Conservation (phyloP, 345 rosid species). For the Kernera saxatilis region DNA sequence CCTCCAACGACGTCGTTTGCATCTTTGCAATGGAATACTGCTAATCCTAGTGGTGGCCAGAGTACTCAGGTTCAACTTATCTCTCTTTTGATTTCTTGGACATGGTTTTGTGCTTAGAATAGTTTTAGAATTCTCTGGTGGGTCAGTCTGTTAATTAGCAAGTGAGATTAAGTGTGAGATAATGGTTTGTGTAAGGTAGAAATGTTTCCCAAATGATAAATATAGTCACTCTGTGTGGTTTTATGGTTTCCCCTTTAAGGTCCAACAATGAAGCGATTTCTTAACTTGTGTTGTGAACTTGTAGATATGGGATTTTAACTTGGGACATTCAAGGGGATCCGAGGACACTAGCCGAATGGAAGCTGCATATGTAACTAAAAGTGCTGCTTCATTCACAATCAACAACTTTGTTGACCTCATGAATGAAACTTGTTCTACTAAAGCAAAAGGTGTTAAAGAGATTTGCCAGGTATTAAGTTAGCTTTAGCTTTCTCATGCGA, state of each 20-base stretch:
- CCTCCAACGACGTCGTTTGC: constrained; percentile 32
- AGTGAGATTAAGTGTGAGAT: not conserved
- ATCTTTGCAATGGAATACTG: constrained; percentile 38
- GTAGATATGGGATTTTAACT: constrained; percentile 92
- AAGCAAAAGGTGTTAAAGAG: constrained; percentile 38
- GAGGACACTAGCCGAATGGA: constrained; percentile 45
- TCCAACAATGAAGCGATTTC: not conserved
- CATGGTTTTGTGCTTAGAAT: not conserved
- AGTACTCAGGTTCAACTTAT: constrained; percentile 48
- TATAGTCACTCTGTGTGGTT: not conserved
- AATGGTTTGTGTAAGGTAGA: not conserved
- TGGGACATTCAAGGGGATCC: constrained; percentile 46
- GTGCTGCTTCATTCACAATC: constrained; percentile 41
- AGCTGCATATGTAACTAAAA: constrained; percentile 34
- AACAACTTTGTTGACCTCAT: constrained; percentile 42
- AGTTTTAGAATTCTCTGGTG: not conserved
- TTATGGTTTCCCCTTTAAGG: not conserved
- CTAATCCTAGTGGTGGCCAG: constrained; percentile 32
- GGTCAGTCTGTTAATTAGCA: not conserved
- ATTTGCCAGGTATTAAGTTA: constrained; percentile 30
- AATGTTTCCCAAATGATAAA: not conserved
- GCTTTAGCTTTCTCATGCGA: not conserved
- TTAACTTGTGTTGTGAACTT: constrained; percentile 5
- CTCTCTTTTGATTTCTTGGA: not conserved
- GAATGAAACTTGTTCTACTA: constrained; percentile 41